Evolutionary conservation across 1,139 yeast species (phyloP), one percentile per base, ranked within the genome.

Genomic region (Hemisphaericaspora xylanilytica): DNA sequence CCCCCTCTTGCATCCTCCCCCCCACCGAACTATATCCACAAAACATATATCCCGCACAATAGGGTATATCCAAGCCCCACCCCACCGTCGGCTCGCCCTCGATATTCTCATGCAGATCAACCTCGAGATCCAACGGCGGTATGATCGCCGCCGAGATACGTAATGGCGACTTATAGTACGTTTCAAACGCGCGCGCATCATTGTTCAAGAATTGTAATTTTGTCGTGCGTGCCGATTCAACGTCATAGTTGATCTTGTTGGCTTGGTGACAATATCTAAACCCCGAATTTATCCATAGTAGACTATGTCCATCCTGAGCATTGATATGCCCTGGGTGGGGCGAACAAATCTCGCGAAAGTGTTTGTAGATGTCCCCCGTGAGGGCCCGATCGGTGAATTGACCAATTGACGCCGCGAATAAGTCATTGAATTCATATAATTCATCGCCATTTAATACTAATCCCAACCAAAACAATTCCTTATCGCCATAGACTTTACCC

Each of bases 1-100:
- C 28, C 5, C 62, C 63, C 30, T 49, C 51, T 4, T 37, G 28
- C 5, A 56, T 52, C 8, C 30, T 43, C 4, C 66, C 73, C 31
- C 74, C 75, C 36, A 69, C 58, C 11, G 53, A 44, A 33, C 66
- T 65, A 44, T 63, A 67, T 2, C 70, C 71, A 59, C 75, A 69
- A 64, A 71, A 69, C 20, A 66, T 48, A 42, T 68, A 68, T 11
- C 65, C 61, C 28, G 63, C 59, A 51, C 75, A 68, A 35, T 27
- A 34, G 4, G 28, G 15, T 33, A 29, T 41, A 18, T 25, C 63
- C 63, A 61, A 58, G 16, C 32, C 31, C 67, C 67, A 61, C 10
- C 59, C 63, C 39, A 52, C 51, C 13, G 47, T 49, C 16, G 67
- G 67, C 37, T 61, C 67, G 5, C 51, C 61, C 5, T 47, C 47